These are phyloP conservation scores for Catharanthus roseus DNA, from an alignment of 257 asterid species.

Conservation along the genomic window DNA sequence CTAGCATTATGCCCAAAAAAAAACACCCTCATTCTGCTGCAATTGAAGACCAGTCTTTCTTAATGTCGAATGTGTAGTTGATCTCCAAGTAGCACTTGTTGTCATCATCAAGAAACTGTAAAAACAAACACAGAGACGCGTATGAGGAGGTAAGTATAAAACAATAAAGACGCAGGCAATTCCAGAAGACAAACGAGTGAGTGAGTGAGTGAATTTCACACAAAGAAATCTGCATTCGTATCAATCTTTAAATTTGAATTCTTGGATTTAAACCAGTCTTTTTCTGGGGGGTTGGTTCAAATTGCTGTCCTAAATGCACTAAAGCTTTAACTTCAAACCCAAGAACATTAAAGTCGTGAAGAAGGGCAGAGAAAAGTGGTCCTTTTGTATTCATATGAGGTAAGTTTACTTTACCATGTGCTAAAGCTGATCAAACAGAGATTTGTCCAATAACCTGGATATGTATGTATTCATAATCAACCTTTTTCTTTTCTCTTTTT, in stretches of 20 bases:
- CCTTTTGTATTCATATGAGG: conserved; percentile 3
- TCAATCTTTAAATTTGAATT: neutral
- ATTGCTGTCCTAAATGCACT: neutral
- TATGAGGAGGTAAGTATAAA: neutral
- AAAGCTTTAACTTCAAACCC: neutral
- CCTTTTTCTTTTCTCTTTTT: neutral
- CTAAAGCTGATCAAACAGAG: conserved; percentile 3
- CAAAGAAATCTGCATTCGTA: neutral
- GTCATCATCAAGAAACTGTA: conserved; percentile 89
- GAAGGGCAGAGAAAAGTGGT: conserved; percentile 17
- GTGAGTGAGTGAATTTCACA: neutral
- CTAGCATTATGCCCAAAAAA: neutral
- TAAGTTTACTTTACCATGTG: neutral
- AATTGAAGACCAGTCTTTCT: conserved; percentile 72
- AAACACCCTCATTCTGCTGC: conserved; percentile 11
- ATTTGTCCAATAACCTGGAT: neutral
- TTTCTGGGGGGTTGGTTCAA: neutral
- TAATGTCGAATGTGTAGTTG: conserved; percentile 88
- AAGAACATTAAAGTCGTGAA: conserved; percentile 9
- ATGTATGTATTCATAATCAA: neutral
- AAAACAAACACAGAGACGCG: neutral
- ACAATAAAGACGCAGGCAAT: neutral
- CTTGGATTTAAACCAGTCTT: neutral
- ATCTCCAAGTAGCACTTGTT: conserved; percentile 92
- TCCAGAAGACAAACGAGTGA: neutral